Evolutionary conservation across 805 yeast species (phyloP), one percentile per base, ranked within the genome.

Genomic region (Candida pseudoglaebosa): DNA sequence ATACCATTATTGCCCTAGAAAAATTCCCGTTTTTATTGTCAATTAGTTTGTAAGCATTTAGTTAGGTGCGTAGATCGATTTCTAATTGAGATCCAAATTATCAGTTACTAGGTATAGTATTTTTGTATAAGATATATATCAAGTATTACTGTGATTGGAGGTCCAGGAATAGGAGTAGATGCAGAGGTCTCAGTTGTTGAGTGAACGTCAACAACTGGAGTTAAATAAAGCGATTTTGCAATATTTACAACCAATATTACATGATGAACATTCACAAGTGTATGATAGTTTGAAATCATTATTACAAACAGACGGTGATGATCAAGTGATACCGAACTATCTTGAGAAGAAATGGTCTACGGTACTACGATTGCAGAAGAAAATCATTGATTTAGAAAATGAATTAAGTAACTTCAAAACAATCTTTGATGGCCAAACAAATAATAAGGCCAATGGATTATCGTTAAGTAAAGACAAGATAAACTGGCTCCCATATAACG

Each of bases 261-360:
- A 40, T 4, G 56, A 43, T 37, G 46, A 46, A 54, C 42, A 28
- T 22, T 2, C 30, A 39, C 10, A 15, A 44, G 10, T 34, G 36
- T 20, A 38, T 28, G 34, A 37, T 18, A 16, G 36, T 42, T 41
- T 38, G 41, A 44, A 9, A 46, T 42, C 15, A 47, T 37, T 32
- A 26, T 43, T 19, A 31, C 35, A 26, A 29, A 35, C 34, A 30
- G 34, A 15, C 39, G 38, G 64, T 56, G 49, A 70, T 8, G 50
- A 47, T 21, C 47, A 50, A 14, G 48, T 64, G 4, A 61, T 67
- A 8, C 61, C 67, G 36, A 55, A 65, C 45, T 69, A 67, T 42
- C 62, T 87, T 28, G 87, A 83, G 48, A 83, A 82, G 60, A 90
- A 89, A 62, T 90, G 97, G 97, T 71, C 82, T 1, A 81, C 95